These are phyloP conservation scores for Hypoxylon sp. DNA, from an alignment of 2,329 filamentous ascomycete species.

Conservation along the genomic window DNA sequence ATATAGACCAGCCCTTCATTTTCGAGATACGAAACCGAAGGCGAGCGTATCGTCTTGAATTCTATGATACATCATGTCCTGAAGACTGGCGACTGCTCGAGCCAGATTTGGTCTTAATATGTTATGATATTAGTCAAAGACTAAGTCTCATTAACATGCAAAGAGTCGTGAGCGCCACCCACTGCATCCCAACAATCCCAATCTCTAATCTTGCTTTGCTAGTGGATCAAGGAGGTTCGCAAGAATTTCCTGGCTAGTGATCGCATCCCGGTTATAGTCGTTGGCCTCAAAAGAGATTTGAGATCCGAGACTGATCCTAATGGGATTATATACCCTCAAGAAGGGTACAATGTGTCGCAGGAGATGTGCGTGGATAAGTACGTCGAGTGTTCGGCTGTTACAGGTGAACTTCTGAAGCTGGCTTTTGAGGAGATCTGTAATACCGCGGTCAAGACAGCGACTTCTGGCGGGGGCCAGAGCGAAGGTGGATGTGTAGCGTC, in stretches of 20 bases:
- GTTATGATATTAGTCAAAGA: constrained; percentile 74
- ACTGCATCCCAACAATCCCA: constrained; percentile 13
- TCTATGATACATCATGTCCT: constrained; percentile 72
- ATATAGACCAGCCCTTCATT: constrained; percentile 73
- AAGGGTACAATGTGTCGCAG: constrained; percentile 70
- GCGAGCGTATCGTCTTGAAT: constrained; percentile 68
- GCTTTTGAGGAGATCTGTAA: constrained; percentile 74
- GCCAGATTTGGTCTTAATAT: constrained; percentile 72
- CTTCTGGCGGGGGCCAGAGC: constrained; percentile 66
- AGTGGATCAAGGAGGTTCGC: constrained; percentile 73
- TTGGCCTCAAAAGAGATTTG: constrained; percentile 74
- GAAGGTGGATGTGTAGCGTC: constrained; percentile 65
- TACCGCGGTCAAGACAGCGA: constrained; percentile 66
- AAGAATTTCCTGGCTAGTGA: constrained; percentile 64
- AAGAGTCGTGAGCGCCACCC: constrained; percentile 62
- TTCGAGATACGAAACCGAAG: constrained; percentile 68
- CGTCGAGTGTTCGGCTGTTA: constrained; percentile 74
- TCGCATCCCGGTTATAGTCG: constrained; percentile 67
- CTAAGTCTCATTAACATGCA: constrained; percentile 72
- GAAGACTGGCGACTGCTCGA: constrained; percentile 71
- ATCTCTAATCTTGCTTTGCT: constrained; percentile 20
- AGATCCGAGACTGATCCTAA: constrained; percentile 71
- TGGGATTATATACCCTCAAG: constrained; percentile 73
- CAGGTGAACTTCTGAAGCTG: constrained; percentile 70
- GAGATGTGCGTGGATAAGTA: constrained; percentile 74